Evolutionary conservation across 805 yeast genomes (phyloP), one percentile per base, ranked within the genome.

Genomic region (Clavispora fructus): DNA sequence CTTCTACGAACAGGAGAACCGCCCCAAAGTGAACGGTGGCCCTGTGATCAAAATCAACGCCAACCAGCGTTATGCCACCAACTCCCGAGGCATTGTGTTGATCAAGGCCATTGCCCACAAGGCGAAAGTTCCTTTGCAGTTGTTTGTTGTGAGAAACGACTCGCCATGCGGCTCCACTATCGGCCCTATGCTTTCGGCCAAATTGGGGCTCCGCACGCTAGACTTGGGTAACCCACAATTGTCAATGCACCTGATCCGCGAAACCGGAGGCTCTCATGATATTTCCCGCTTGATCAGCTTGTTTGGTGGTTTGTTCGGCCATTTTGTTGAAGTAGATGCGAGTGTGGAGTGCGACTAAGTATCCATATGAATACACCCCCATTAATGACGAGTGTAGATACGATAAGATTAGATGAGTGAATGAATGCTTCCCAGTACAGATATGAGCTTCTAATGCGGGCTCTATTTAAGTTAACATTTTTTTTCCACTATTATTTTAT

Each of bases 101-200:
- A 56, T 92, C 42, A 85, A 89, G 61, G 75, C 81, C 51, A 66
- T 86, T 43, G 97, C 95, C 3, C 76, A 81, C 41, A 57, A 58
- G 26, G 83, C 81, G 4, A 67, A 78, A 55, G 84, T 87, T n/a
- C 97, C 97, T 14, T 67, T 92, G 51, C 99, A 92, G 65, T 65
- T 90, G 46, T 89, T 92, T 69, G 97, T 91, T n/a, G 95, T 86
- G 26, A 79, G 92, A 46, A 94, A 92, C 63, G 96, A 87, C 60
- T 82, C 95, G 2, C 88, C 97, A 3, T 92, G 98, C 67, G 99
- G 99, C 3, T 85, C 95, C 1, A 92, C 99, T 1, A 92, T 92
- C 59, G 99, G 98, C 1, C 98, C 98, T 17, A 87, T 91, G 65
- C 71, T 92, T 47, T 85, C 96, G 31, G 83, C 95, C 3, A 85